phyloP scores from a whole-genome alignment of 140 eudicot genomes.

The Cichorium intybus region DNA sequence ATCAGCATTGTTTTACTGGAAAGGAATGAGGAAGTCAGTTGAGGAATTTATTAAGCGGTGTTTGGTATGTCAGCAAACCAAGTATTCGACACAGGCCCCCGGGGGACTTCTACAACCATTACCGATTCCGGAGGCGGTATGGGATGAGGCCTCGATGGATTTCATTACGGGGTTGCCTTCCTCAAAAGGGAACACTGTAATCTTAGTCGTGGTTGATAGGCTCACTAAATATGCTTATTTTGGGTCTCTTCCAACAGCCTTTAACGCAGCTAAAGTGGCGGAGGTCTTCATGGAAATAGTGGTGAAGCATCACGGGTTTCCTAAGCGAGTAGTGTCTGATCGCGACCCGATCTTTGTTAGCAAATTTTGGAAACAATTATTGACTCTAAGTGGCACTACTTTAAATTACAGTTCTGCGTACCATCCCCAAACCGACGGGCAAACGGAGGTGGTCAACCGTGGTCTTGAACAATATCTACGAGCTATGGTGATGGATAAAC shows the following conservation, averaged over 20 bases:
- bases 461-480: no score
- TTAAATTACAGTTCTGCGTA: no score
- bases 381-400: no score
- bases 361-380: slow-evolving; percentile 4
- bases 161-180: no score
- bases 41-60: background rate
- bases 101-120: slow-evolving; percentile 14
- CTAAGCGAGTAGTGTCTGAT: background rate
- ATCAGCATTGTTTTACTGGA: background rate
- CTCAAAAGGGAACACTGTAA: background rate
- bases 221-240: slow-evolving; percentile 11
- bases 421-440: no score
- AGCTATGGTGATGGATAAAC: no score
- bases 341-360: slow-evolving; percentile 15
- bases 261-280: background rate
- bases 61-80: background rate
- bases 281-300: background rate
- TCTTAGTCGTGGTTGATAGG: slow-evolving; percentile 11
- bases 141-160: no score
- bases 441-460: no score
- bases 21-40: background rate
- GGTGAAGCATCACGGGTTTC: background rate
- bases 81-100: no score
- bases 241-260: background rate
- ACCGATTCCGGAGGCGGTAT: slow-evolving; percentile 13